Percentiles rank a stretch among this genome's conserved stretches.
These are phyloP conservation scores for Uronychia setigera DNA, from an alignment of 73 alveolate species.

Conservation along the genomic window DNA sequence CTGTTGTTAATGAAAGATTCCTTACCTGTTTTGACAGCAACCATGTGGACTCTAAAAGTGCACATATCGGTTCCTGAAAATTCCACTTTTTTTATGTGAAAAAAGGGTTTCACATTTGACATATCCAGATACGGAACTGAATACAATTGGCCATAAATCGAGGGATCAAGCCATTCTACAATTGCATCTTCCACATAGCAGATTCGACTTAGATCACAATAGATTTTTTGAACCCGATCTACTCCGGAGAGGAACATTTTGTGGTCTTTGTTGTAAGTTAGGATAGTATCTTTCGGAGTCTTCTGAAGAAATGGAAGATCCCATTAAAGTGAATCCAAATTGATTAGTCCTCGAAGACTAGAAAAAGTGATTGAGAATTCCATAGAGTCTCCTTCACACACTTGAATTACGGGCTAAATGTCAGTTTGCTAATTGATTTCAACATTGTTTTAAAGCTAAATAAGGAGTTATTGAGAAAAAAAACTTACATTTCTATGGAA, in stretches of 20 bases:
- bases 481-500: slow-evolving; percentile 20
- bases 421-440: slow-evolving; percentile 6
- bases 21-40: slow-evolving; percentile 55
- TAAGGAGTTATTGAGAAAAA: no score
- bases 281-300: slow-evolving; percentile 39
- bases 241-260: slow-evolving; percentile 12
- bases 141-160: no score
- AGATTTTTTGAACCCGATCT: slow-evolving; percentile 47
- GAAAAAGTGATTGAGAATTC: slow-evolving; percentile 42
- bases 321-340: slow-evolving; percentile 36
- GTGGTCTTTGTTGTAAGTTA: slow-evolving; percentile 55
- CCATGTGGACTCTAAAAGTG: slow-evolving; percentile 26
- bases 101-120: no score
- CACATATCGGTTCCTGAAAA: slow-evolving; percentile 58
- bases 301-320: slow-evolving; percentile 23
- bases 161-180: slow-evolving; percentile 68
- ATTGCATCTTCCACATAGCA: slow-evolving; percentile 72
- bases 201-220: slow-evolving; percentile 57
- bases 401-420: not conserved
- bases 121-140: no score
- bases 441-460: not conserved
- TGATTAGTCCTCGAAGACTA: slow-evolving; percentile 49
- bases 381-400: slow-evolving; percentile 35
- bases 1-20: no score
- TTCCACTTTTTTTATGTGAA: slow-evolving; percentile 31